Conservation (phyloP, 768 basidiomycete genomes). For the Brasilioporus rufonigricans region DNA sequence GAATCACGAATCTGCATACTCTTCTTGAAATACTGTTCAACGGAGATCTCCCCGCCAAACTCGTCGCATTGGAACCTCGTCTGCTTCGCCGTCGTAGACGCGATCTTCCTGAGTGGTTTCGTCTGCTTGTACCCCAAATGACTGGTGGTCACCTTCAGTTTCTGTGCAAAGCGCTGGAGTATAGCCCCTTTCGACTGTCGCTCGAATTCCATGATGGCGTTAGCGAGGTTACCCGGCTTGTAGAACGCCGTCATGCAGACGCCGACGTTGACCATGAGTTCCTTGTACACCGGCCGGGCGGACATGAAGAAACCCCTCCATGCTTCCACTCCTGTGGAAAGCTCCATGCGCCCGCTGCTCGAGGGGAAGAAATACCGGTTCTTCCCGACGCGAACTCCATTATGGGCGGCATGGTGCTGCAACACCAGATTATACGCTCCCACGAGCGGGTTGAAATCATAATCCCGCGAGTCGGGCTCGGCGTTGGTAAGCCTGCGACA, state of each 20-base stretch:
- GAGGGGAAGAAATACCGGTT: constrained; percentile 53
- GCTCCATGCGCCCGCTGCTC: constrained; percentile 12
- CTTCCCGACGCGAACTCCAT: constrained; percentile 46
- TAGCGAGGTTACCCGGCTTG: constrained; percentile 59
- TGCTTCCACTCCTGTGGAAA: constrained; percentile 43
- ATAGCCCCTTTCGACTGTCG: constrained; percentile 40
- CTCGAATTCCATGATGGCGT: constrained; percentile 51
- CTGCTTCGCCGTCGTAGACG: constrained; percentile 39
- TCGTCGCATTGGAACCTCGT: constrained; percentile 60
- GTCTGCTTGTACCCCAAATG: constrained; percentile 54
- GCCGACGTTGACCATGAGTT: constrained; percentile 54
- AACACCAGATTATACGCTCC: constrained; percentile 49
- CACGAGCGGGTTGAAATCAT: constrained; percentile 42
- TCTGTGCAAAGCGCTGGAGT: constrained; percentile 48
- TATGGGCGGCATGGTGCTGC: constrained; percentile 40
- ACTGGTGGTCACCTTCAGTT: constrained; percentile 53
- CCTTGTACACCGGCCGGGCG: constrained; percentile 45
- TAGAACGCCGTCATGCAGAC: constrained; percentile 55
- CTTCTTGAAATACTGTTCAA: constrained; percentile 60
- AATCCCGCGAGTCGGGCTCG: constrained; percentile 32
- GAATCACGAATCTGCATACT: constrained; percentile 41
- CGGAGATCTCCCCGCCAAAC: constrained; percentile 48
- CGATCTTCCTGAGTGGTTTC: constrained; percentile 46
- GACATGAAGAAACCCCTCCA: constrained; percentile 52
- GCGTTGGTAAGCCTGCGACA: constrained; percentile 40